Percentiles rank a stretch among this genome's conserved stretches.
Conservation (phyloP, 495 filamentous ascomycete genomes). For the Jackrogersella minutella region DNA sequence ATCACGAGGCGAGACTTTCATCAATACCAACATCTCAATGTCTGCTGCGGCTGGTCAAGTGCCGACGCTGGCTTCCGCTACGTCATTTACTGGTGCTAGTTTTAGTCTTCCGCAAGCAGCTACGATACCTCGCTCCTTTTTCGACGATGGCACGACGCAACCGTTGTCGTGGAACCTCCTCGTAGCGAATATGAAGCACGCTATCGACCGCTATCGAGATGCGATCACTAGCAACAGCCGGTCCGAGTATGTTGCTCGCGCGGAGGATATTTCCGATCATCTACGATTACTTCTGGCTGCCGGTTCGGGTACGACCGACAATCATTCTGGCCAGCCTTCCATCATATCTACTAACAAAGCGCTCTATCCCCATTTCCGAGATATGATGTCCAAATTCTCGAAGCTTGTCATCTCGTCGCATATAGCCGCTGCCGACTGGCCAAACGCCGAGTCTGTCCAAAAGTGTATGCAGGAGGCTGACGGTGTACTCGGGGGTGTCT, state of each 20-base stretch:
- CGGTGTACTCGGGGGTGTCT: constrained; percentile 90
- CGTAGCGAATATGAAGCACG: constrained; percentile 86
- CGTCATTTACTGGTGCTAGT: constrained; percentile 70
- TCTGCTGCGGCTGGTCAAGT: constrained; percentile 50
- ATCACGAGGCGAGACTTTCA: constrained; percentile 56
- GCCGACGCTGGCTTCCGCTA: constrained; percentile 68
- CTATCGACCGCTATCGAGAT: constrained; percentile 86
- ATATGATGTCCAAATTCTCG: constrained; percentile 99
- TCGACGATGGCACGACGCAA: constrained; percentile 78
- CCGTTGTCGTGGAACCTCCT: constrained; percentile 87
- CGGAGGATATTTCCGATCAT: constrained; percentile 97
- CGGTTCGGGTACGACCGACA: constrained; percentile 95
- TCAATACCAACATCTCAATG: constrained; percentile 52
- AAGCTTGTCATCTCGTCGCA: constrained; percentile 98
- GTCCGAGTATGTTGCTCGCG: constrained; percentile 88
- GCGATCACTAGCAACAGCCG: constrained; percentile 80
- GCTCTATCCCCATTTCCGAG: constrained; percentile 94
- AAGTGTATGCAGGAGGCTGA: constrained; percentile 97
- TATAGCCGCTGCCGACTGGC: constrained; percentile 94
- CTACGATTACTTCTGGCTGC: constrained; percentile 91
- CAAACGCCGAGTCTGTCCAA: constrained; percentile 81
- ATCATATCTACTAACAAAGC: constrained; percentile 98
- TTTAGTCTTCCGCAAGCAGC: constrained; percentile 64
- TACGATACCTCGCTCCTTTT: constrained; percentile 78
- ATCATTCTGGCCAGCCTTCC: constrained; percentile 98